Percentiles rank a stretch among this genome's conserved stretches.
phyloP scores from a whole-genome alignment of 441 rosid species.

The Brassica balearica region DNA sequence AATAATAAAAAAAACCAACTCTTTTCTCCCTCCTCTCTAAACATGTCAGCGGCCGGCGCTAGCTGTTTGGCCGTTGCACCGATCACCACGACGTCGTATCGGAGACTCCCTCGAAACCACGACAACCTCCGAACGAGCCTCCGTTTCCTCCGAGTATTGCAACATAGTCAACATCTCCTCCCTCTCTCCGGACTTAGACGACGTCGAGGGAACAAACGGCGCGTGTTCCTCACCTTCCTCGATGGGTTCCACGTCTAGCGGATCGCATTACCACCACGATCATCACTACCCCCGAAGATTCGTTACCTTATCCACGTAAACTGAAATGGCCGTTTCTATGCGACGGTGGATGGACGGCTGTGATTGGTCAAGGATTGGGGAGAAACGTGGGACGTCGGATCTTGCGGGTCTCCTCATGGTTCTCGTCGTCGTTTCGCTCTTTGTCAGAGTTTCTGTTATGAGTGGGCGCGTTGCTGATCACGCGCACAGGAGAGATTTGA shows the following conservation, averaged over 20 bases:
- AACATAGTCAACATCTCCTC: slow-evolving; percentile 34
- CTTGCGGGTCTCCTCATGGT: slow-evolving; percentile 53
- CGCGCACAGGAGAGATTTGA: slow-evolving; percentile 41
- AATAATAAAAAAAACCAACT: neutral
- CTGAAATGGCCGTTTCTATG: slow-evolving; percentile 36
- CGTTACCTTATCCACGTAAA: slow-evolving; percentile 54
- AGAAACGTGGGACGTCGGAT: slow-evolving; percentile 62
- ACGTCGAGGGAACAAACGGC: slow-evolving; percentile 36
- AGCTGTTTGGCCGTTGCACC: slow-evolving; percentile 51
- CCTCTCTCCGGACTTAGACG: slow-evolving; percentile 41
- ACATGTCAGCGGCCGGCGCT: slow-evolving; percentile 56
- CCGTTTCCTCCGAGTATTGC: slow-evolving; percentile 44
- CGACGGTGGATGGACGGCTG: slow-evolving; percentile 53
- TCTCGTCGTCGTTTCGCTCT: slow-evolving; percentile 63
- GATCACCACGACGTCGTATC: slow-evolving; percentile 70
- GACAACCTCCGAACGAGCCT: slow-evolving; percentile 38
- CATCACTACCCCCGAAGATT: slow-evolving; percentile 46
- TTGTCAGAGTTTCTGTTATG: slow-evolving; percentile 60
- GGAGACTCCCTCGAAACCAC: slow-evolving; percentile 45
- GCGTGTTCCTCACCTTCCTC: slow-evolving; percentile 42
- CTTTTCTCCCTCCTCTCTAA: slow-evolving; percentile 3
- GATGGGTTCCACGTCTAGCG: slow-evolving; percentile 40
- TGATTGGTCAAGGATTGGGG: slow-evolving; percentile 43
- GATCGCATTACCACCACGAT: slow-evolving; percentile 49
- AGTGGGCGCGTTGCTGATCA: slow-evolving; percentile 40